Base-by-base conservation (phyloP, 495 filamentous ascomycete genomes). In the Penicillium diatomitis region DNA sequence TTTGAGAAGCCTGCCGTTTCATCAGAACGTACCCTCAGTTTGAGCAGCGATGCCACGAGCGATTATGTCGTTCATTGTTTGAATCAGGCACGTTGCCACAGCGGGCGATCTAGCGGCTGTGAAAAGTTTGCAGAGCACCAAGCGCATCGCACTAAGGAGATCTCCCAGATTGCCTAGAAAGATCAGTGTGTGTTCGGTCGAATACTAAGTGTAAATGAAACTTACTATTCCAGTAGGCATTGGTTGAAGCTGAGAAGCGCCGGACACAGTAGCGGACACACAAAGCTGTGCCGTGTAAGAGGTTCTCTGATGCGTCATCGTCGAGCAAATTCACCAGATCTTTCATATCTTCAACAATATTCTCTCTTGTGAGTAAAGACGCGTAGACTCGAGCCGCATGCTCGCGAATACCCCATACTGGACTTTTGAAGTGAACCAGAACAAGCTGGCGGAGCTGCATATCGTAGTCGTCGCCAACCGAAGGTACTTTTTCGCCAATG, bases 381-480 rank as follows among this genome's bases (percentile, higher is more conserved):
- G 81, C 81, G 50, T 87, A 75, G 6, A 90, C 86, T 37, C 86
- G 79, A 4, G 91, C 90, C 9, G 91, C 87, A 52, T 95, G 90
- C 58, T 96, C 90, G 47, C 92, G 77, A 20, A 97, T 83, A 55
- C 87, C 83, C 92, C 90, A 97, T 10, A 89, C 75, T 2, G 76
- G 74, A 52, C 85, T 90, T n/a, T 75, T 77, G 31, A 90, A 69
- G 35, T 75, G 68, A 44, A 62, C 54, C 4, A 60, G 47, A 10
- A 75, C 67, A 32, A 74, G 38, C 8, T 46, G 61, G 8, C 64
- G 61, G 4, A 74, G 47, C 48, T 66, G 54, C 5, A 47, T 50
- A 34, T 71, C 69, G 43, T 64, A 58, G 7, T 59, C 52, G 28
- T 62, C 66, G 46, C 56, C 50, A 6, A 62, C 41, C 41, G 62